Evolutionary conservation across 2,329 filamentous ascomycete species (phyloP), one percentile per base, ranked within the genome.

Genomic region (Graphilbum fragrans): DNA sequence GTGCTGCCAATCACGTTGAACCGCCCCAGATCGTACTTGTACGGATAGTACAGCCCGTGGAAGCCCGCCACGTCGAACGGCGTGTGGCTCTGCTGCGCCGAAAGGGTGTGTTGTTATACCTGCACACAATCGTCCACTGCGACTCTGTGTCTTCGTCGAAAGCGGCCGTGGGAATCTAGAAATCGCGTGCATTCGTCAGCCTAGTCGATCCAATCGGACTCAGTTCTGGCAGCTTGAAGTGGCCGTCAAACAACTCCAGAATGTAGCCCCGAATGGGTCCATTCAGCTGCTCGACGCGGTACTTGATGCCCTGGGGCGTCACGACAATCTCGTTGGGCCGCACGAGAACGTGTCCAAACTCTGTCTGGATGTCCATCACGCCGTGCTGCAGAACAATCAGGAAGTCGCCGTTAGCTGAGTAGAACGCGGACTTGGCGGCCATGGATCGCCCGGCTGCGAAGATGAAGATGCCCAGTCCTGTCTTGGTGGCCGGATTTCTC

Each of bases 391-490:
- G 69, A 11, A 88, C 80, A 47, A 90, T 78, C 38, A 88, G 60
- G 51, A 85, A 73, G 56, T 90, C 84, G 9, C 84, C 84, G 54
- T 90, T 84, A 0, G 86, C 81, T 2, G 81, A 87, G 66, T 88
- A 92, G 57, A 88, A 92, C 1, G 84, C 85, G 38, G 80, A 68
- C 31, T 74, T 72, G 16, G 70, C 63, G 35, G 68, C 67, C 86
- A 94, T 94, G 54, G 79, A 77, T 55, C 76, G 80, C 16, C 82
- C 83, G 0, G 82, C 84, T 1, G 82, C 81, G 55, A 84, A 94
- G 44, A 92, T 74, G 57, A 83, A 80, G 46, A 92, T 87, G 19
- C 82, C 86, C 32, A 93, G 52, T 0, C 86, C 86, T 14, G 73
- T 67, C 61, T 93, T 94, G 58, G 82, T 70, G 0, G 81, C 80